Conservation (phyloP, 139 green algal species). For the Closterium sp. region DNA sequence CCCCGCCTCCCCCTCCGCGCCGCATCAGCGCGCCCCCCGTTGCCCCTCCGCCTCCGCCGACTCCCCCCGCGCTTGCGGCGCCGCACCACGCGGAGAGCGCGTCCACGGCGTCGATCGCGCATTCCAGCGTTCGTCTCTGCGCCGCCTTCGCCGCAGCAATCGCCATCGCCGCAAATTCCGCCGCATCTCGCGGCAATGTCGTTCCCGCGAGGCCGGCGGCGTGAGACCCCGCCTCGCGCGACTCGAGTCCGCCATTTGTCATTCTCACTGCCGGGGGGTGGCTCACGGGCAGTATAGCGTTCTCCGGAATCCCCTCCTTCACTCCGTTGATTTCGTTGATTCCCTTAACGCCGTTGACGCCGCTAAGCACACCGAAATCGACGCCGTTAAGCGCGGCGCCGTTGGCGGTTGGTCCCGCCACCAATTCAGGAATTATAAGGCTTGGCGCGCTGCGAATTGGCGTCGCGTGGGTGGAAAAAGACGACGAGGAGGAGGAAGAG, state of each 20-base stretch:
- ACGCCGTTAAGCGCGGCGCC: neutral
- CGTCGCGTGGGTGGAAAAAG: no score
- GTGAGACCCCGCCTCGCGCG: neutral
- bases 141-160: neutral
- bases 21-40: neutral
- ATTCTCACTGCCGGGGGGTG: neutral
- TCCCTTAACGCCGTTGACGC: neutral
- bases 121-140: neutral
- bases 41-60: neutral
- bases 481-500: neutral
- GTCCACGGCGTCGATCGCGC: neutral
- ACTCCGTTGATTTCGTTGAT: neutral
- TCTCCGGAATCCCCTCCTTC: neutral
- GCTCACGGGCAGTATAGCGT: neutral
- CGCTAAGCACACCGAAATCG: no score
- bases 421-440: neutral
- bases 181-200: neutral
- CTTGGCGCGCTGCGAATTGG: neutral
- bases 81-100: neutral
- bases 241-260: neutral
- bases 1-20: neutral
- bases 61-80: neutral
- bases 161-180: neutral
- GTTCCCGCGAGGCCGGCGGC: neutral
- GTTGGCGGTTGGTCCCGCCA: neutral